Evolutionary conservation across 345 rosid genomes (phyloP).

Genomic region (Eucalyptus pauciflora): DNA sequence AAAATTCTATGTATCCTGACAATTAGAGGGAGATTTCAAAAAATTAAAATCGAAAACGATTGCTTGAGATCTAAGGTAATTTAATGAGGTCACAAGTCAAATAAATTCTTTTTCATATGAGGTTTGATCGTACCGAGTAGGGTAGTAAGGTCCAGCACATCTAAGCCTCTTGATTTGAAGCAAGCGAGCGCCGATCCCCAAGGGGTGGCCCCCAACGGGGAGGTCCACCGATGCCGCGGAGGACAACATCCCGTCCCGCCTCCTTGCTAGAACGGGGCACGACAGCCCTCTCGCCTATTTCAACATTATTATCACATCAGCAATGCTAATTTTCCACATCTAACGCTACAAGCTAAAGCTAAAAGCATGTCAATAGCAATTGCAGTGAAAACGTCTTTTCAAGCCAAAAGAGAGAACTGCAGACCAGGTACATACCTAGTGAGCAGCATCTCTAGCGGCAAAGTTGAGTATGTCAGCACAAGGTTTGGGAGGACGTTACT

Average conservation of each 20-base stretch:
- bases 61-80: not conserved
- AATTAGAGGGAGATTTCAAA: not conserved
- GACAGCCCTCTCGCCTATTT: constrained; percentile 52
- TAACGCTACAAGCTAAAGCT: not conserved
- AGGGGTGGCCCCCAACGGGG: constrained; percentile 35
- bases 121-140: constrained; percentile 26
- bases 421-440: constrained; percentile 20
- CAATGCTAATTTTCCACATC: not conserved
- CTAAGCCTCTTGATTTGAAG: constrained; percentile 40
- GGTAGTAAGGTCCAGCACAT: constrained; percentile 39
- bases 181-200: constrained; percentile 18
- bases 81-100: not conserved
- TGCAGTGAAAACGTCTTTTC: no score
- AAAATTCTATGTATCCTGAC: not conserved
- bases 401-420: not conserved
- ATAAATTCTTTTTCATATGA: not conserved
- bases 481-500: not conserved
- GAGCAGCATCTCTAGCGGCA: constrained; percentile 73
- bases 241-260: constrained; percentile 40
- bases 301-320: not conserved
- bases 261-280: constrained; percentile 49
- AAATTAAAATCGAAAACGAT: not conserved
- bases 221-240: constrained; percentile 28
- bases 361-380: no score
- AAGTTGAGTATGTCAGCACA: constrained; percentile 79